Conservation (phyloP, 2,329 filamentous ascomycete genomes). For the Ilyonectria mors-panacis region DNA sequence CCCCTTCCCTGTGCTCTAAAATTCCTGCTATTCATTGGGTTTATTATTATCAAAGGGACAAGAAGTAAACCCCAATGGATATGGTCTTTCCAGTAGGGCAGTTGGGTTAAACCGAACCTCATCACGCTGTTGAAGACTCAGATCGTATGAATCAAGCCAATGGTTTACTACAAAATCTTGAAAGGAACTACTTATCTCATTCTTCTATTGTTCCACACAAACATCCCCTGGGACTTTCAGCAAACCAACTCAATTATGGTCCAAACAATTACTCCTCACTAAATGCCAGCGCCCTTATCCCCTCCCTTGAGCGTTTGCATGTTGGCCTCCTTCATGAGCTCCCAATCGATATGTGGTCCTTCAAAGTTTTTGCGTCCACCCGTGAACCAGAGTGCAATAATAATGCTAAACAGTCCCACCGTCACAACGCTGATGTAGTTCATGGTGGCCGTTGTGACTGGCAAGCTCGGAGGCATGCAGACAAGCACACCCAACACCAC, state of each 20-base stretch:
- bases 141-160: too few relatives aligned
- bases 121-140: too few relatives aligned
- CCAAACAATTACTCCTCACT: background rate
- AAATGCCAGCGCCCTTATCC: background rate
- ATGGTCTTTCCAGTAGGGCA: too few relatives aligned
- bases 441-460: constrained; percentile 27
- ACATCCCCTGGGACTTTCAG: too few relatives aligned
- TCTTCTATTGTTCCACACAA: background rate
- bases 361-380: constrained; percentile 27
- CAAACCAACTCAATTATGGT: too few relatives aligned
- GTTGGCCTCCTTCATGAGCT: constrained; percentile 31
- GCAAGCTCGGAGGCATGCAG: constrained; percentile 26
- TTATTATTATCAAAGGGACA: too few relatives aligned
- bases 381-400: constrained; percentile 22
- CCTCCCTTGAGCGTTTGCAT: constrained; percentile 14
- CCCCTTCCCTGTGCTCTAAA: too few relatives aligned
- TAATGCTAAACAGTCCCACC: constrained; percentile 23
- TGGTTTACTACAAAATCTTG: too few relatives aligned
- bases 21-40: too few relatives aligned
- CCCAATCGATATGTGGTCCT: constrained; percentile 32
- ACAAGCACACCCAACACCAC: constrained; percentile 26
- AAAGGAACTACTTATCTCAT: background rate
- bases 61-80: too few relatives aligned
- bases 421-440: constrained; percentile 31
- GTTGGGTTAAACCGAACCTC: too few relatives aligned